Conservation (phyloP, 306 rosid genomes). For the Calophaca sinica region DNA sequence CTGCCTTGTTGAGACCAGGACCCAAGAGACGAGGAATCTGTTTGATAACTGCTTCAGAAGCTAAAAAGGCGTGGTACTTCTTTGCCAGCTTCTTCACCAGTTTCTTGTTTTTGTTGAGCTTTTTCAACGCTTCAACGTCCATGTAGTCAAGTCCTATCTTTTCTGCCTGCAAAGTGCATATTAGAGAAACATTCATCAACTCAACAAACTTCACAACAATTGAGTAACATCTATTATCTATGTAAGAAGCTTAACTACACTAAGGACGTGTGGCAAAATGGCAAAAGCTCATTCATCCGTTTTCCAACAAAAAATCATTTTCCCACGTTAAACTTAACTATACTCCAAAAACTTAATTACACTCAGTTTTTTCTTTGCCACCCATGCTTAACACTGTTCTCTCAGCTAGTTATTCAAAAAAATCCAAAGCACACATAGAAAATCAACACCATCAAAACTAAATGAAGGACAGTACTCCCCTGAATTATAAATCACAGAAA, state of each 20-base stretch:
- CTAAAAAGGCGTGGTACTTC: slow-evolving; percentile 83
- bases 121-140: slow-evolving; percentile 88
- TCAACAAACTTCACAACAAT: background rate
- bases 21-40: slow-evolving; percentile 93
- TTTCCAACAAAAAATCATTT: no score
- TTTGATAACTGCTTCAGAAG: slow-evolving; percentile 89
- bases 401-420: no score
- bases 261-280: no score
- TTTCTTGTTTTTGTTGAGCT: slow-evolving; percentile 84
- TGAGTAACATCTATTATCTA: background rate
- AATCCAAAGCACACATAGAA: background rate
- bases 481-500: no score
- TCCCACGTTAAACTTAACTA: no score
- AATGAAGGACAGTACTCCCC: no score
- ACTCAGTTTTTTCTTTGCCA: no score
- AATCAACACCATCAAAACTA: background rate
- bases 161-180: slow-evolving; percentile 69
- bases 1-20: slow-evolving; percentile 96
- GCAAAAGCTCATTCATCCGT: no score
- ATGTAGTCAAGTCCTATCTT: slow-evolving; percentile 78
- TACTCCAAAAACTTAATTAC: no score
- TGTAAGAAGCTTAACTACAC: no score
- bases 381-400: no score
- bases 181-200: no score
- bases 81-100: slow-evolving; percentile 85